Conservation (phyloP, 2,329 filamentous ascomycete genomes). For the Ophiostoma quercus region DNA sequence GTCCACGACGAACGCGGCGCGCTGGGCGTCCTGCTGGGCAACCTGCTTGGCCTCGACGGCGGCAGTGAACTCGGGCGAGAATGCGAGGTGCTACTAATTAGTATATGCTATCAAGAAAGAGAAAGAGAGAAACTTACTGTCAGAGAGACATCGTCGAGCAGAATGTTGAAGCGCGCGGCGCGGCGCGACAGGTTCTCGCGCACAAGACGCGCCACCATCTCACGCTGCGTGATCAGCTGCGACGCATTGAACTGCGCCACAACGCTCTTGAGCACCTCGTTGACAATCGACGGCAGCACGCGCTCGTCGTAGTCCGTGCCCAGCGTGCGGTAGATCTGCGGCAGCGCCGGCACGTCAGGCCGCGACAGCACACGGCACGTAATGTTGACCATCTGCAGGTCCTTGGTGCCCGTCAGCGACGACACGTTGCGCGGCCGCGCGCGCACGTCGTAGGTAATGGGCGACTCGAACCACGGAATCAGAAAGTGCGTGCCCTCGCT, state of each 20-base stretch:
- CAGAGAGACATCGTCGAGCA: conserved; percentile 93
- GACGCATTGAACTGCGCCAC: conserved; percentile 98
- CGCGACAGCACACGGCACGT: conserved; percentile 92
- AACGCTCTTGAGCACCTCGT: conserved; percentile 98
- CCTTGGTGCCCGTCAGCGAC: conserved; percentile 96
- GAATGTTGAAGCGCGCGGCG: conserved; percentile 93
- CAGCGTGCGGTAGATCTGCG: conserved; percentile 98
- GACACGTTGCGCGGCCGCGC: conserved; percentile 95
- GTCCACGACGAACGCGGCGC: conserved; percentile 95
- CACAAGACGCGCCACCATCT: conserved; percentile 87
- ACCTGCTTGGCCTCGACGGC: conserved; percentile 71
- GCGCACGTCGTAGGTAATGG: conserved; percentile 94
- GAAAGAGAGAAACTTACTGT: conserved; percentile 58
- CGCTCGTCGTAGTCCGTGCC: conserved; percentile 98
- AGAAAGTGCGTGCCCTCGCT: conserved; percentile 90
- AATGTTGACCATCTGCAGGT: conserved; percentile 99
- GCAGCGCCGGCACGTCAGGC: conserved; percentile 84
- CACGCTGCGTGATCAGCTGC: conserved; percentile 97
- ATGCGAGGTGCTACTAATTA: conserved; percentile 56
- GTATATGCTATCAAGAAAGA: too few relatives aligned
- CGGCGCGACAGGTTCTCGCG: conserved; percentile 87
- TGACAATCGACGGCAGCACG: conserved; percentile 96
- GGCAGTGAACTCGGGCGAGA: conserved; percentile 68
- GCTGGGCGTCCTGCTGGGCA: conserved; percentile 87
- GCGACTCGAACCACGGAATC: conserved; percentile 96